These are phyloP conservation scores for Withania somnifera DNA, from an alignment of 305 asterid species.

Conservation along the genomic window DNA sequence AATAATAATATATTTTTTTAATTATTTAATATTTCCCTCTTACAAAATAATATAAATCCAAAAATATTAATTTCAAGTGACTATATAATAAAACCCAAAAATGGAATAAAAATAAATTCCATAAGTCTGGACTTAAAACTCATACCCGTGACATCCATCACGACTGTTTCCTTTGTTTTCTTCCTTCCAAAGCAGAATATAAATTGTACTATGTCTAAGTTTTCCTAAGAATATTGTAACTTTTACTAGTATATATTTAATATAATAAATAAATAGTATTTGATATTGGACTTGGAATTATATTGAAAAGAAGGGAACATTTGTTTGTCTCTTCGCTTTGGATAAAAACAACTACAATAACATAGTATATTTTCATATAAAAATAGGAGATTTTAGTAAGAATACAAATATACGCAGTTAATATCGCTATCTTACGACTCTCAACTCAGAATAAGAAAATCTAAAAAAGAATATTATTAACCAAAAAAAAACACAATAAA, in stretches of 20 bases:
- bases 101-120: background rate
- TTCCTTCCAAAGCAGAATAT: background rate
- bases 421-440: too few species aligned
- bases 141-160: conserved; percentile 1
- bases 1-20: too few species aligned
- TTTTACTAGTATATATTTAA: too few species aligned
- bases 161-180: background rate
- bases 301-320: background rate
- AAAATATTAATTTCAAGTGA: background rate
- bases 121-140: background rate
- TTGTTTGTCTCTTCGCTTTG: background rate
- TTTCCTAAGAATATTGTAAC: background rate
- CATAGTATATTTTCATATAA: too few species aligned
- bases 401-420: too few species aligned
- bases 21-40: too few species aligned
- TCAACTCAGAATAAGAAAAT: too few species aligned
- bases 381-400: too few species aligned
- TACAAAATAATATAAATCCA: background rate
- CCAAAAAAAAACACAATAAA: too few species aligned
- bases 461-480: too few species aligned
- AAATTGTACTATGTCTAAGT: background rate
- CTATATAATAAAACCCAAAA: background rate
- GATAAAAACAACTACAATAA: background rate
- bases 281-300: background rate
- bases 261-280: background rate